Base-by-base conservation (phyloP, 768 basidiomycete species). In the Amanita fuliginea region DNA sequence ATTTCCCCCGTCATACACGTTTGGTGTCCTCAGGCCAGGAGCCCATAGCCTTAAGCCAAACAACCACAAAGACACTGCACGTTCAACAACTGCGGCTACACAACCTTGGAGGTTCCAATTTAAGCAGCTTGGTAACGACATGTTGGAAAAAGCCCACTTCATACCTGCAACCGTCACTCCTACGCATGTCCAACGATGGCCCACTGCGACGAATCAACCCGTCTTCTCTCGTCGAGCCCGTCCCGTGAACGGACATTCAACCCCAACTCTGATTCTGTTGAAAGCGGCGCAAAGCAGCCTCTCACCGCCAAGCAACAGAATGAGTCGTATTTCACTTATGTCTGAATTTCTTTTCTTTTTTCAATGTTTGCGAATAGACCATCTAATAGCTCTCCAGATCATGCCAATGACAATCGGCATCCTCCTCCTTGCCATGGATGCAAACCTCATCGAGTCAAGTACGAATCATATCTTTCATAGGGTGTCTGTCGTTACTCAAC, bases 391-490 rank as follows among this genome's bases (percentile, higher is more conserved):
- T 16, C 40, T 30, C 22, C 4, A 73, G 73, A 54, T 76, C 10
- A 59, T 73, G 51, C 72, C 74, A 6, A 69, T 75, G 71, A 66
- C 71, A 8, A 61, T 75, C 24, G 74, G 74, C 3, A 69, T 73
- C 7, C 71, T 76, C 44, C 61, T 77, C 4, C 57, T 64, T 13
- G 75, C 74, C 8, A 70, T 74, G 69, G 75, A 77, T 53, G 67
- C 64, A 41, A 77, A 74, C 1, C 73, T 76, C 16, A 67, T 77
- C 32, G 67, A 72, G 18, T 72, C 74, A 5, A 74, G 70, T 71
- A 56, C 47, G 64, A 18, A 11, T 46, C 24, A 10, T 5, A 19
- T 30, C 30, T 7, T 11, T 39, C 16, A 14, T 14, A 30, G 26
- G 5, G 7, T n/a, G n/a, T n/a, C n/a, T n/a, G n/a, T n/a, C 3